Base-by-base conservation (phyloP, 2,329 filamentous ascomycete genomes). In the Trichoderma afroharzianum region DNA sequence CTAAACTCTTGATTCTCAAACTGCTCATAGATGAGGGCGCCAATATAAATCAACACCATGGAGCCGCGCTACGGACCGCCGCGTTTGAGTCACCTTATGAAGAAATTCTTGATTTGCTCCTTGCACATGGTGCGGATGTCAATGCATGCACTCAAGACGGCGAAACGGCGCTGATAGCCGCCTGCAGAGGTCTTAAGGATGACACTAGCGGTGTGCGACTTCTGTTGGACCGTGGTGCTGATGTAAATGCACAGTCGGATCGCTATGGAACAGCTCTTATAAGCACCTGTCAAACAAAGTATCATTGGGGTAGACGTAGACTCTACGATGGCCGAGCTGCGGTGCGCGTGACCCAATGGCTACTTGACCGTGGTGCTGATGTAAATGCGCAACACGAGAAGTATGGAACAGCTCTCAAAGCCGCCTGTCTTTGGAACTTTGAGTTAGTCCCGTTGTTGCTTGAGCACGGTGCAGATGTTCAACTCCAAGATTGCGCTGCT, bases 271-370 rank as follows among this genome's bases (percentile, higher is more conserved):
- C 39, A n/a, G 39, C 39, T 2, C 39, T 43, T n/a, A n/a, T 43
- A n/a, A n/a, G 15, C 18, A n/a, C 39, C 39, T 43, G 39, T 9
- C 15, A n/a, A 18, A 7, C 36, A 7, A 39, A 39, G 6, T 7
- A 7, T 36, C 12, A 36, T 6, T 14, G 5, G 33, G 0, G 5
- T 15, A 11, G 36, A 26, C 3, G 26, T 36, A 15, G 2, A 39
- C 14, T 39, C 2, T 14, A 12, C 14, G 14, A 39, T 39, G 36
- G 14, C 36, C 14, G 0, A 39, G 3, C 6, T 7, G 36, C 14
- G 36, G 36, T 43, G 18, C 15, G 0, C 0, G 39, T 43, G 39
- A 7, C 18, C 1, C 39, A 0, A 43, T 1, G 0, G 7, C 7
- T 43, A 2, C 39, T 43, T 15, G 39, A n/a, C 0, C 39, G 39